Conservation (phyloP, 1,139 yeast genomes). For the Zygosaccharomyces sapae region DNA sequence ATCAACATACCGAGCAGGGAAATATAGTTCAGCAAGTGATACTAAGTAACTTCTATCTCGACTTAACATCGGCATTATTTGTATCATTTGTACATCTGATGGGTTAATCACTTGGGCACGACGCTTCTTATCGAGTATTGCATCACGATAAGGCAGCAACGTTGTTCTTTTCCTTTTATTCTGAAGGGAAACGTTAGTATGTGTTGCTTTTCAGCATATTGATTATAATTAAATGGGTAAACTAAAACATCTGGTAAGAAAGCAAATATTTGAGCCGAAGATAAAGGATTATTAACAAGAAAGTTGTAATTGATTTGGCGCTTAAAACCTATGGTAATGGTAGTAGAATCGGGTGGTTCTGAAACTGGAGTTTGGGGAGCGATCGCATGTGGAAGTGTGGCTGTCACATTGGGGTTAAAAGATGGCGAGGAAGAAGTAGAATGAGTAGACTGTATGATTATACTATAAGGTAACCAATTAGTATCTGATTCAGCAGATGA, state of each 20-base stretch:
- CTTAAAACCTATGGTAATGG: constrained; percentile 62
- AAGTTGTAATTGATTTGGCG: constrained; percentile 62
- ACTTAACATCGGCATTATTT: constrained; percentile 61
- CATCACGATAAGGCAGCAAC: constrained; percentile 3
- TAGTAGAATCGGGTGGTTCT: constrained; percentile 41
- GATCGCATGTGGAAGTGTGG: constrained; percentile 57
- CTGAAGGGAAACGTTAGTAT: not conserved
- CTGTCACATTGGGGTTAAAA: constrained; percentile 20
- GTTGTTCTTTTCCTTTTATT: constrained; percentile 5
- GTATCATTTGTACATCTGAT: constrained; percentile 39
- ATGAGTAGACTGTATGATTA: constrained; percentile 14
- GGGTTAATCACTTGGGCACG: not conserved
- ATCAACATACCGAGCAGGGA: constrained; percentile 47
- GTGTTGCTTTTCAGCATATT: not conserved
- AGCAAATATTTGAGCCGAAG: constrained; percentile 70
- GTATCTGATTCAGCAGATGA: not conserved
- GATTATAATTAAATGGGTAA: constrained; percentile 44
- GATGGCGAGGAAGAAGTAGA: constrained; percentile 9
- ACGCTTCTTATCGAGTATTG: not conserved
- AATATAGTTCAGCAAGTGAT: constrained; percentile 72
- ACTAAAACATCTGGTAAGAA: constrained; percentile 55
- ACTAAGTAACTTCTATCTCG: constrained; percentile 48
- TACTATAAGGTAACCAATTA: constrained; percentile 18
- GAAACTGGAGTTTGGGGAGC: constrained; percentile 41
- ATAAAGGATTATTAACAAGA: constrained; percentile 56